Base-by-base conservation (phyloP, 345 rosid species). In the Aegle marmelos region DNA sequence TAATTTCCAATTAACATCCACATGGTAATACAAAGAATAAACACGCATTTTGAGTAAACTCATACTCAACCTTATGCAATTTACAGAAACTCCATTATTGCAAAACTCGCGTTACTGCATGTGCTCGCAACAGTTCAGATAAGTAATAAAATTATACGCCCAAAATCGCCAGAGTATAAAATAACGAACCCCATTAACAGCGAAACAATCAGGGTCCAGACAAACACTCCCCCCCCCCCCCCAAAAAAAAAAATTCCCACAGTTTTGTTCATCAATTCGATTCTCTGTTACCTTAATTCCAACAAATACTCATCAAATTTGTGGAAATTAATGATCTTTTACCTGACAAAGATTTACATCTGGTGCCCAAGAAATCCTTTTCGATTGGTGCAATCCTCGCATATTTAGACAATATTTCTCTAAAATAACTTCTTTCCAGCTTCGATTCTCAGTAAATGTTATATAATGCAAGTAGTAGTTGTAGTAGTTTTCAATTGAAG, bases 291-390 rank as follows among this genome's bases (percentile, higher is more conserved):
- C 65, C 6, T 60, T 4, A 54, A 76, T 24, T 67, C 56, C 28
- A 67, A 64, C 33, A 75, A 2, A 76, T 36, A 67, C 53, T 25
- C 50, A 76, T 65, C 33, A 66, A 76, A 73, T 60, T 73, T 22
- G 36, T 74, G 39, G 31, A 60, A 50, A 50, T 45, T 50, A 37
- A 75, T 30, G 50, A 45, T 48, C 58, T 48, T 63, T 92, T 96
- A 96, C 99, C 99, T 94, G 97, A 90, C 97, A 91, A 87, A 96
- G 99, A 77, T 89, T 92, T 84, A 84, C 92, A 91, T 94, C 98
- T 22, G 97, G 79, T 58, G 97, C 97, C 99, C 99, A 94, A 14
- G 93, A 82, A 71, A 95, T 87, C 84, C 95, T 87, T 90, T 91
- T 95, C 81, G 91, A 90, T 93, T 92, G 92, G 85, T 79, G 86